phyloP scores from a whole-genome alignment of 139 green algal genomes.

The Chlorella sp. region DNA sequence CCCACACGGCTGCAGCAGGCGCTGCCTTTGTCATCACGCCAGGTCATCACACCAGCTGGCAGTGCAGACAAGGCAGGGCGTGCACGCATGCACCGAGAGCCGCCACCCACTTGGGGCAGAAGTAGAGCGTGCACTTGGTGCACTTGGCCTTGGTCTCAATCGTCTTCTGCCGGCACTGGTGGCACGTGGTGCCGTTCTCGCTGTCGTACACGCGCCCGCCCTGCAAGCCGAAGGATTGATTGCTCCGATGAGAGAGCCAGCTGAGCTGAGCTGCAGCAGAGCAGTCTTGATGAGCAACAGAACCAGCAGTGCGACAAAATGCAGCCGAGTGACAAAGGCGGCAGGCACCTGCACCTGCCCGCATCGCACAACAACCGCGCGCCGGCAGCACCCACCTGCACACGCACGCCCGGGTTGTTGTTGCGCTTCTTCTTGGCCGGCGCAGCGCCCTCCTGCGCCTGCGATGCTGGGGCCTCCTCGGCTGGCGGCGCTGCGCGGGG shows the following conservation, averaged over 20 bases:
- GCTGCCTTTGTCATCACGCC: too few species aligned
- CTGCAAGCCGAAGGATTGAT: too few species aligned
- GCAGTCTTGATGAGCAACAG: too few species aligned
- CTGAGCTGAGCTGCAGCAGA: too few species aligned
- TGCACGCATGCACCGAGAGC: background rate
- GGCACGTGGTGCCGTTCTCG: slow-evolving; percentile 69
- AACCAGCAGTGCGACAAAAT: background rate
- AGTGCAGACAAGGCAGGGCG: background rate
- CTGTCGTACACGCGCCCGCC: slow-evolving; percentile 67
- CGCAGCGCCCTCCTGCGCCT: background rate
- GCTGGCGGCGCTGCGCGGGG: background rate
- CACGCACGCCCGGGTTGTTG: slow-evolving; percentile 46
- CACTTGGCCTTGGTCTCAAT: slow-evolving; percentile 66
- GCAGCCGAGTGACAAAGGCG: background rate
- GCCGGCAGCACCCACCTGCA: slow-evolving; percentile 37
- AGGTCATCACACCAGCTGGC: too few species aligned
- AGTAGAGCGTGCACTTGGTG: slow-evolving; percentile 61
- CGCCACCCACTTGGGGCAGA: slow-evolving; percentile 47
- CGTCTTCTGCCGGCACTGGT: slow-evolving; percentile 76
- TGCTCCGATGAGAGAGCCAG: too few species aligned
- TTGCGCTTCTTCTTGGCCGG: slow-evolving; percentile 46
- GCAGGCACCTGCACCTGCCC: background rate
- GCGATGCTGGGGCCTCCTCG: background rate
- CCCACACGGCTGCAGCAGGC: too few species aligned
- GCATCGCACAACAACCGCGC: background rate